phyloP scores from a whole-genome alignment of 495 filamentous ascomycete species.

The Rusavskia elegans region DNA sequence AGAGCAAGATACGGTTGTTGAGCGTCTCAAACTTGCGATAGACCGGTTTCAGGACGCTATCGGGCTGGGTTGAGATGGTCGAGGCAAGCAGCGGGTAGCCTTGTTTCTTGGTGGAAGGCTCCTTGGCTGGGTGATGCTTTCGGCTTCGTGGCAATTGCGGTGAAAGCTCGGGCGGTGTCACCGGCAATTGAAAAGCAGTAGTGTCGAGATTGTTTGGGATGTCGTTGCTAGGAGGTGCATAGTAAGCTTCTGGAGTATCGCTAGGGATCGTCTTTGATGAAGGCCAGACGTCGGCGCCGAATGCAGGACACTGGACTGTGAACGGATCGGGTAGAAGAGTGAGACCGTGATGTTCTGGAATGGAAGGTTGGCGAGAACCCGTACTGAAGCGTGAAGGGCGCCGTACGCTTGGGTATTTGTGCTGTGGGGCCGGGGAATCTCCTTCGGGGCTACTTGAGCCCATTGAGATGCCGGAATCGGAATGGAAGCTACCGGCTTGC shows the following conservation, averaged over 20 bases:
- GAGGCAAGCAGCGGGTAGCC: conserved; percentile 55
- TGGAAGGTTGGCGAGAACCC: not conserved
- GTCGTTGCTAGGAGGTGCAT: not conserved
- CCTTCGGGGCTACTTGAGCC: conserved; percentile 12
- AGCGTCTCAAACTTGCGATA: conserved; percentile 75
- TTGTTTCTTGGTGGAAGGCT: conserved; percentile 13
- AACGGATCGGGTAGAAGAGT: not conserved
- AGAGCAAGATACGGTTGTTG: conserved; percentile 71
- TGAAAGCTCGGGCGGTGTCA: not conserved
- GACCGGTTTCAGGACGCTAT: conserved; percentile 41
- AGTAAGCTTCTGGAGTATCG: conserved; percentile 10
- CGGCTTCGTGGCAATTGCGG: not conserved
- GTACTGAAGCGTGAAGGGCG: not conserved
- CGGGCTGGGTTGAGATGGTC: conserved; percentile 33
- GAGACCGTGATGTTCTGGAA: not conserved
- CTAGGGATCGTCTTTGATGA: conserved; percentile 1
- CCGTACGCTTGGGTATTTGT: conserved; percentile 12
- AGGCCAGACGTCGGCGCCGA: conserved; percentile 4
- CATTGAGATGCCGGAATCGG: conserved; percentile 14
- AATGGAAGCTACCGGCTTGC: conserved; percentile 9
- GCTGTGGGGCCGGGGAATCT: conserved; percentile 9
- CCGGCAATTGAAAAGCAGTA: not conserved
- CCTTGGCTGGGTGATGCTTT: not conserved
- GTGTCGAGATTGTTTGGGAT: not conserved
- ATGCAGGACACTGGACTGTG: not conserved